Base-by-base conservation (phyloP, 2,329 filamentous ascomycete species). In the Lecanicillium sp. region DNA sequence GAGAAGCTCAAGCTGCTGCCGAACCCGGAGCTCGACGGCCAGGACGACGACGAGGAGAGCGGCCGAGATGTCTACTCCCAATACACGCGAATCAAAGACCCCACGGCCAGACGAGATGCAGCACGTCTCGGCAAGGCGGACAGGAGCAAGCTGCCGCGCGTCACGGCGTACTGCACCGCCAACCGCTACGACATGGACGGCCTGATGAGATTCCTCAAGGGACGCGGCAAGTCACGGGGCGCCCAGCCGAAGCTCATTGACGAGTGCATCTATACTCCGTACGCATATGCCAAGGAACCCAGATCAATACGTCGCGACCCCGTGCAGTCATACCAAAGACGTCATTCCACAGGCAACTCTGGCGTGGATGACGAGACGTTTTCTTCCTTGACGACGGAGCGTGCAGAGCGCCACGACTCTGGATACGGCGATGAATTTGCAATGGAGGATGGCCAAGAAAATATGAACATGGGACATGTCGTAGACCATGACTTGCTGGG, bases 1-100 rank as follows among this genome's bases (percentile, higher is more conserved):
- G 88, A 96, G 67, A 98, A 98, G 66, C 73, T 98, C 44, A 98
- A 98, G 65, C 74, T 98, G n/a, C 68, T 98, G 13, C 92, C 92
- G 1, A 92, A 92, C 54, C 88, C 89, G 0, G 85, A 94, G 43
- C 73, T 86, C 32, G 85, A 76, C 27, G 83, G 85, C 18, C 85
- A 89, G 31, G 78, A 71, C 49, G 70, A 47, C 6, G 89, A 96
- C 45, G 90, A 95, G 53, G 90, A 95, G 61, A 92, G 86, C 53
- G 88, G 89, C 9, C 73, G 89, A 47, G 92, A 98, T 57, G 92
- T 98, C 22, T 98, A 98, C 64, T 90, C 89, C 18, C 92, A 98
- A 59, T 96, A 95, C 59, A 95, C 90, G 8, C 77, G 92, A 32
- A 98, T 98, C 64, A 96, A 96, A 60, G 92, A 98, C 55, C 89